Percentiles rank a stretch among this genome's conserved stretches.
phyloP scores from a whole-genome alignment of 129 eudicot genomes.

The Pseudognaphalium luteoalbum region DNA sequence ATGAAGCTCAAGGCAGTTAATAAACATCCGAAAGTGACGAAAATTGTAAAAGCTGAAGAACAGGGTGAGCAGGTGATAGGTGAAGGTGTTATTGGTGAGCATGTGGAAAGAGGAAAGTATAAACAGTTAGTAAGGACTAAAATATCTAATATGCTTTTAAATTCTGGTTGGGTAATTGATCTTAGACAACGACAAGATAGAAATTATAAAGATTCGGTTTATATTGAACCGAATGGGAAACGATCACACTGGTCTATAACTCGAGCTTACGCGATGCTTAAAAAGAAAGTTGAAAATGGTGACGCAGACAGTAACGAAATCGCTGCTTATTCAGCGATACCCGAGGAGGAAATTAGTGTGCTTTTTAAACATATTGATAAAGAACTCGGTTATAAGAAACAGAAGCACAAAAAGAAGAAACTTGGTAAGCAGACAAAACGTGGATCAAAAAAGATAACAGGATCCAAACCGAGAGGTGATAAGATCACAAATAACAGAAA shows the following conservation, averaged over 20 bases:
- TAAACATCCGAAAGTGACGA: slow-evolving; percentile 5
- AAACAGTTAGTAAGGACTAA: slow-evolving; percentile 57
- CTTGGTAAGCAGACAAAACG: slow-evolving; percentile 30
- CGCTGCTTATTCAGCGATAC: slow-evolving; percentile 62
- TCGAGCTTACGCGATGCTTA: slow-evolving; percentile 54
- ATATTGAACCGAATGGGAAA: slow-evolving; percentile 54
- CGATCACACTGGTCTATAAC: slow-evolving; percentile 75
- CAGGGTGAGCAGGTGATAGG: slow-evolving; percentile 6
- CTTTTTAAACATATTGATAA: slow-evolving; percentile 45
- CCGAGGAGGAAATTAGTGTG: slow-evolving; percentile 54
- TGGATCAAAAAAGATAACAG: slow-evolving; percentile 30
- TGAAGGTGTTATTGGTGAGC: slow-evolving; percentile 12
- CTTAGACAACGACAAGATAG: slow-evolving; percentile 54
- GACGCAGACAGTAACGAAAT: slow-evolving; percentile 40
- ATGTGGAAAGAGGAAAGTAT: slow-evolving; percentile 33
- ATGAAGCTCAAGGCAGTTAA: slow-evolving; percentile 8
- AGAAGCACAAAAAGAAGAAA: slow-evolving; percentile 34
- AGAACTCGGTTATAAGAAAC: slow-evolving; percentile 24
- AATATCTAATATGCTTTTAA: slow-evolving; percentile 49
- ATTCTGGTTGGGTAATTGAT: slow-evolving; percentile 79
- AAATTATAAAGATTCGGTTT: slow-evolving; percentile 58
- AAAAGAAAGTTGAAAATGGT: slow-evolving; percentile 51
- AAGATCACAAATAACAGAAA: slow-evolving; percentile 27
- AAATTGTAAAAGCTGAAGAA: slow-evolving; percentile 10
- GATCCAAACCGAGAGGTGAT: slow-evolving; percentile 31